These are phyloP conservation scores for Coelastrella sp. DNA, from an alignment of 139 green algal genomes.

Conservation along the genomic window DNA sequence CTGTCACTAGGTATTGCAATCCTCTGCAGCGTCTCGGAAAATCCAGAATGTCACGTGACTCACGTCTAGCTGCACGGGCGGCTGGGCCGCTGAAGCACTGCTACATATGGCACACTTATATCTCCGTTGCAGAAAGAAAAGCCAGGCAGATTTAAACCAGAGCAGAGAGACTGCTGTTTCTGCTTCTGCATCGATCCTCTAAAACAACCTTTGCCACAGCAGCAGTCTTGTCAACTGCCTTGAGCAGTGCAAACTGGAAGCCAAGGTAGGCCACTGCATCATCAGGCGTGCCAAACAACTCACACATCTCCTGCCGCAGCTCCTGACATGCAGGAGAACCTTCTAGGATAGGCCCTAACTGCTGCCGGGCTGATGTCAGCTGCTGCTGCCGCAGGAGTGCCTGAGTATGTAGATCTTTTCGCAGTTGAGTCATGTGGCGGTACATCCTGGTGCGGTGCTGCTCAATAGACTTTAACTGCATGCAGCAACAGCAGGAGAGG, in stretches of 20 bases:
- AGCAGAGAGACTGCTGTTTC: background rate
- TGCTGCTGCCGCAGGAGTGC: background rate
- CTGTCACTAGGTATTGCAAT: no score
- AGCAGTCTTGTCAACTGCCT: background rate
- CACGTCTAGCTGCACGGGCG: no score
- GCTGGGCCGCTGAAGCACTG: no score
- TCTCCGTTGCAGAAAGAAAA: no score
- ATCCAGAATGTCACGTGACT: no score
- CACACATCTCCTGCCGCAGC: background rate
- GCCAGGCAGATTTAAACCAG: no score
- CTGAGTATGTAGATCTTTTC: background rate
- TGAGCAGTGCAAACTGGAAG: constrained; percentile 31
- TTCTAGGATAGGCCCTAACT: background rate
- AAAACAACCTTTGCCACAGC: background rate
- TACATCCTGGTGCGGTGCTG: background rate
- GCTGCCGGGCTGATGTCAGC: background rate
- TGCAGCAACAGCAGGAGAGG: background rate
- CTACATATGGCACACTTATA: no score
- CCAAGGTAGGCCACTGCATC: constrained; percentile 24
- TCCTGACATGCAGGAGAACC: background rate
- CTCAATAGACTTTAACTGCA: constrained; percentile 11
- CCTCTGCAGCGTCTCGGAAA: no score
- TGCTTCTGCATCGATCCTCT: background rate
- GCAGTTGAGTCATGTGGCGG: background rate
- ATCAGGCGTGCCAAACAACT: background rate